phyloP scores from a whole-genome alignment of 768 basidiomycete genomes.

The Lactarius pseudohatsudake region DNA sequence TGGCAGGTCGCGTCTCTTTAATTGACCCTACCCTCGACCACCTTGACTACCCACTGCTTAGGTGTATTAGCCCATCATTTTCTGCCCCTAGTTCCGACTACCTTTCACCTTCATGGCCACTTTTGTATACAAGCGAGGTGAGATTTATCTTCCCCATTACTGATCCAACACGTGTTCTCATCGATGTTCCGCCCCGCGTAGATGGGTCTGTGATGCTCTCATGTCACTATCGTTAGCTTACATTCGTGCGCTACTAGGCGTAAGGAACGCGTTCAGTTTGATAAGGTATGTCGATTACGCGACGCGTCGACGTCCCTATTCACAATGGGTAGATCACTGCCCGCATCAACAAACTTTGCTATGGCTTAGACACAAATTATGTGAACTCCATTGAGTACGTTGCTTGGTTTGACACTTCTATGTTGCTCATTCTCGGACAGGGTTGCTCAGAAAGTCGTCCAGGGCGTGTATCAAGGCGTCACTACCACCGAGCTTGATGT shows the following conservation, averaged over 20 bases:
- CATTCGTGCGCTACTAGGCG: slow-evolving; percentile 47
- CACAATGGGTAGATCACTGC: slow-evolving; percentile 66
- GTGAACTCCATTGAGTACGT: slow-evolving; percentile 91
- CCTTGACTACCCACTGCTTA: slow-evolving; percentile 3
- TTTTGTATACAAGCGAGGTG: slow-evolving; percentile 60
- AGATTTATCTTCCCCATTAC: slow-evolving; percentile 29
- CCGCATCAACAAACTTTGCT: slow-evolving; percentile 87
- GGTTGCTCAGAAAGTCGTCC: slow-evolving; percentile 88
- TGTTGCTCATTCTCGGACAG: slow-evolving; percentile 39
- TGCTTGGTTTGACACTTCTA: not conserved
- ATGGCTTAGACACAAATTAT: slow-evolving; percentile 90
- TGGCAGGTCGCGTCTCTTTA: slow-evolving; percentile 7
- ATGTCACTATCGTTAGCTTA: slow-evolving; percentile 23
- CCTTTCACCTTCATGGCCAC: slow-evolving; percentile 33
- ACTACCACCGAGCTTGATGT: slow-evolving; percentile 98
- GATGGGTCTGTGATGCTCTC: slow-evolving; percentile 48
- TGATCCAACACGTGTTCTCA: slow-evolving; percentile 8
- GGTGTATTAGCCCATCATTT: not conserved
- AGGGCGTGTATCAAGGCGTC: slow-evolving; percentile 92
- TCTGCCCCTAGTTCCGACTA: not conserved
- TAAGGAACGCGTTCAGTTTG: slow-evolving; percentile 91
- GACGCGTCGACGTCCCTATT: slow-evolving; percentile 14
- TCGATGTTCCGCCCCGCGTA: slow-evolving; percentile 32
- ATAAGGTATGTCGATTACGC: slow-evolving; percentile 60
- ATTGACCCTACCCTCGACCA: slow-evolving; percentile 1